phyloP scores from a whole-genome alignment of 345 rosid genomes.

The Psidium guajava region DNA sequence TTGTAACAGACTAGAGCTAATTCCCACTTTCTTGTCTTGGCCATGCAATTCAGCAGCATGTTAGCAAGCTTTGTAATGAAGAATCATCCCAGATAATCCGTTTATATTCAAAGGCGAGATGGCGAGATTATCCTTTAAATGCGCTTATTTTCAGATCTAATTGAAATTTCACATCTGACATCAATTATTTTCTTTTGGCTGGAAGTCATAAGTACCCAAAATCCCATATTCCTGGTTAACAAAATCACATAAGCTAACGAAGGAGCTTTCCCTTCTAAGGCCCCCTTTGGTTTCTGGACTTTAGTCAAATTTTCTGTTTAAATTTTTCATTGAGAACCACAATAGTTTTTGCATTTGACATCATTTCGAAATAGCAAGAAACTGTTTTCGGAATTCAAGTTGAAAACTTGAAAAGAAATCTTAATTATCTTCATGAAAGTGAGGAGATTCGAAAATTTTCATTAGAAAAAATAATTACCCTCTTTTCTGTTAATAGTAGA shows the following conservation, averaged over 20 bases:
- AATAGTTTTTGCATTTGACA: background rate
- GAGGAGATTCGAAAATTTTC: background rate
- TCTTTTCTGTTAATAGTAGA: background rate
- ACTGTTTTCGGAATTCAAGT: background rate
- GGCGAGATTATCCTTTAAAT: background rate
- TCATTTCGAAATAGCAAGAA: background rate
- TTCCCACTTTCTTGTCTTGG: background rate
- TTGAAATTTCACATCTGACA: background rate
- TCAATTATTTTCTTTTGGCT: background rate
- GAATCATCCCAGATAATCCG: background rate
- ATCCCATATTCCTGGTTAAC: background rate
- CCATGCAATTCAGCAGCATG: background rate
- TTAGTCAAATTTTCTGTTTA: background rate
- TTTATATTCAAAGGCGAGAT: background rate
- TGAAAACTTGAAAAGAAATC: background rate
- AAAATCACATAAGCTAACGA: background rate
- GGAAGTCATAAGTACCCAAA: background rate
- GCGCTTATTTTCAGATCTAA: background rate
- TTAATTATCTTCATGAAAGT: background rate
- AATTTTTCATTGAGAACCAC: background rate
- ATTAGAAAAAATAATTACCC: background rate
- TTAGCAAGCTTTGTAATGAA: background rate
- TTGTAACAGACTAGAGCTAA: background rate
- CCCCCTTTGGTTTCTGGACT: background rate
- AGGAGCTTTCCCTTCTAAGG: background rate